Evolutionary conservation across 768 basidiomycete species (phyloP).

Genomic region (Boletus rubescentipes): DNA sequence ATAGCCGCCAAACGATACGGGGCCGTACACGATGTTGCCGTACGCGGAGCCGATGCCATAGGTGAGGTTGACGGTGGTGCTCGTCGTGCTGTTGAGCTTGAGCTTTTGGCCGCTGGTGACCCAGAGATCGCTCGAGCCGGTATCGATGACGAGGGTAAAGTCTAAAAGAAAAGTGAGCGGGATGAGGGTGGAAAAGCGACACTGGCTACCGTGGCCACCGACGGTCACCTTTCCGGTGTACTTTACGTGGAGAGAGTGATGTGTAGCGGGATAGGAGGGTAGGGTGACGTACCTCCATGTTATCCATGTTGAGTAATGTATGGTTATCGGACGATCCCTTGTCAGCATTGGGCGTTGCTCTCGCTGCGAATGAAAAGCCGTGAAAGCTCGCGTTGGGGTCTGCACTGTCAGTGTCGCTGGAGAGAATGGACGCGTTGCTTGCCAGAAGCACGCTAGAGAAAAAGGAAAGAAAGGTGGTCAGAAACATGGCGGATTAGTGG

Average conservation of each 20-base stretch:
- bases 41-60: constrained; percentile 41
- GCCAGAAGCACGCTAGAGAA: constrained; percentile 31
- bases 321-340: constrained; percentile 24
- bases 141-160: constrained; percentile 29
- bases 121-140: constrained; percentile 34
- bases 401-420: background rate
- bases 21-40: constrained; percentile 37
- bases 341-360: constrained; percentile 13
- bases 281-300: constrained; percentile 27
- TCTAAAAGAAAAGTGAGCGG: constrained; percentile 14
- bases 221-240: constrained; percentile 31
- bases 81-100: constrained; percentile 30
- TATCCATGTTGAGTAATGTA: constrained; percentile 22
- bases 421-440: constrained; percentile 28
- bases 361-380: constrained; percentile 23
- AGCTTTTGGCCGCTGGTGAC: constrained; percentile 20
- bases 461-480: constrained; percentile 4
- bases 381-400: constrained; percentile 6
- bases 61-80: constrained; percentile 29
- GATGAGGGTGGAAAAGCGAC: background rate
- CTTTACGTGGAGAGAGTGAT: constrained; percentile 11
- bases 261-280: background rate
- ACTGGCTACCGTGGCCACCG: constrained; percentile 27
- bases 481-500: constrained; percentile 15
- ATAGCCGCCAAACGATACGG: constrained; percentile 37